Evolutionary conservation across 306 rosid species (phyloP), one percentile per base, ranked within the genome.

Genomic region (Trifolium pratense): DNA sequence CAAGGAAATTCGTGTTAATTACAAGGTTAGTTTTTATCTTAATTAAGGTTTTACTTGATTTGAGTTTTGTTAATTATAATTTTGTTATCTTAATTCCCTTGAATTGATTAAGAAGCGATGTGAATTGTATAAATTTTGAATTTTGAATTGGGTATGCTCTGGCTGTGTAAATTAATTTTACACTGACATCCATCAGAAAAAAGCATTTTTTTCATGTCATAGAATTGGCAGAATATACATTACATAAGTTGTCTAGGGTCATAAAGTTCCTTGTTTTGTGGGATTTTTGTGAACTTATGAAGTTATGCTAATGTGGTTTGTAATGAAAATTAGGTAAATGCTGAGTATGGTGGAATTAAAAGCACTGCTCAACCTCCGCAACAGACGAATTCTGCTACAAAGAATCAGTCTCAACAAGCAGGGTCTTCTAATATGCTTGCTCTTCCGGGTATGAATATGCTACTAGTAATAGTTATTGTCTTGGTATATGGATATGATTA

Each of bases 281-380:
- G 64, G 46, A 39, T 26, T 9, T 16, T 58, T 23, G 12, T 68
- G 58, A 55, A 15, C 16, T 0, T 56, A 46, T 53, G 53, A 2
- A 49, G 26, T 71, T 59, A 49, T 72, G 66, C 0, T 75, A 25
- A 25, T 67, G 18, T 71, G 59, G 49, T 37, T 48, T 80, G 69
- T 26, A 66, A 55, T 66, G 45, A 40, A 77, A 71, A 21, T 36
- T 83, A 94, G 98, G 86, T 86, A 10, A 70, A 70, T 40, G 60
- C 78, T 29, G 99, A 94, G 89, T 94, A 91, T 66, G 89, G 88
- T 75, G 97, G 91, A 83, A 56, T 83, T 53, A 75, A 82, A 62
- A 73, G 73, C 78, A 59, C 81, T 3, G 3, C 78, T 70, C 89
- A 88, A 65, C 85, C 94, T 18, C 20, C 83, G 20, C 85, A 86